Base-by-base conservation (phyloP, 805 yeast species). In the Blastobotrys terrestris region DNA sequence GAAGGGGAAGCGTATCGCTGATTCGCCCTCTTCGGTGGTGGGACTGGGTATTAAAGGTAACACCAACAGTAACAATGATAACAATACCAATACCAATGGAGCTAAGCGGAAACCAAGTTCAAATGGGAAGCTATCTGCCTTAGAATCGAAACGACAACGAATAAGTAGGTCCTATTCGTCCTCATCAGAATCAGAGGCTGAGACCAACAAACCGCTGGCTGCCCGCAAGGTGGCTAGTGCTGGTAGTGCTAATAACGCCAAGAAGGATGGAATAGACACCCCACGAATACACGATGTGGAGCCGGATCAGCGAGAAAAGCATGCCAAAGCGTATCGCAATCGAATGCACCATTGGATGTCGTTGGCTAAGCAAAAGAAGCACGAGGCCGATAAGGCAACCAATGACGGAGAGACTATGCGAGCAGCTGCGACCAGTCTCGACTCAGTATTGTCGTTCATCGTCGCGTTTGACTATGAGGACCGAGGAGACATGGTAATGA, bases 401-500 rank as follows among this genome's bases (percentile, higher is more conserved):
- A 51, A 57, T 11, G 55, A 57, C 2, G 58, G 67, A 5, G 55
- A 68, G 47, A 58, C 55, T 22, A 58, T 58, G 7, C 58, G 59
- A n/a, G 71, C 75, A 0, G 63, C 67, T 2, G 65, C 72, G 3
- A 56, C 64, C 3, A 64, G 67, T 8, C 56, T 74, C 52, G 79
- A 75, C 57, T 63, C 76, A 5, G 51, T 75, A 15, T 55, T 75
- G 44, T 65, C 71, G 47, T 68, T 70, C 51, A 63, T 70, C 50
- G 61, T 71, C 2, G 72, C 67, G 2, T 69, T 71, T 53, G 72
- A 69, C 54, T 70, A 64, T 52, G 74, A 70, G 48, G 76, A 72
- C 46, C 56, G 70, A 8, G 66, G 66, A 39, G 68, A 68, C 31
- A 52, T 55, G 21, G 52, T 64, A 45, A 56, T 58, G 21, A 60